These are phyloP conservation scores for Lipomyces oligophaga DNA, from an alignment of 805 yeast species.

Conservation along the genomic window DNA sequence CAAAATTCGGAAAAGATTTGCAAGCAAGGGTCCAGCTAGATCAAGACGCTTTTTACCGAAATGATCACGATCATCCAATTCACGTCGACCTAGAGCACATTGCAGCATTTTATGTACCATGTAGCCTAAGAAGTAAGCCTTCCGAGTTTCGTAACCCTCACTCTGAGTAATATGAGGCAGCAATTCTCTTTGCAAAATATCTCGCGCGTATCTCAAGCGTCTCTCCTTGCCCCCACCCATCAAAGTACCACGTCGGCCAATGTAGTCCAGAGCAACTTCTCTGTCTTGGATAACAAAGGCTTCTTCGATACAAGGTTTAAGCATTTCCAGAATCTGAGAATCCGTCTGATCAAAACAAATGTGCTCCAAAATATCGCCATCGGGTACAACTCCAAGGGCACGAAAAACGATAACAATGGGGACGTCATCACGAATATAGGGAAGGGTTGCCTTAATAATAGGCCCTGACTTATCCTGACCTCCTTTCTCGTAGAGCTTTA, in stretches of 20 bases:
- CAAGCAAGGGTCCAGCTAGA: constrained; percentile 96
- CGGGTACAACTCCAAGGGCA: constrained; percentile 97
- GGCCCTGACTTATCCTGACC: constrained; percentile 62
- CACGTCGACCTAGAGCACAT: constrained; percentile 95
- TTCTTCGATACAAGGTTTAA: constrained; percentile 98
- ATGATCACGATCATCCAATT: constrained; percentile 98
- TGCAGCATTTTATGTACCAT: constrained; percentile 93
- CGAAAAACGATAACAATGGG: constrained; percentile 96
- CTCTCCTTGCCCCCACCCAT: constrained; percentile 94
- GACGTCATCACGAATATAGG: constrained; percentile 92
- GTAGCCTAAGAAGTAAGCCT: constrained; percentile 95
- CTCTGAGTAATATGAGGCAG: constrained; percentile 96
- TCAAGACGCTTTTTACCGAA: constrained; percentile 98
- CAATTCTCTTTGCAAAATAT: constrained; percentile 91
- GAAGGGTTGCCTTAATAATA: constrained; percentile 92
- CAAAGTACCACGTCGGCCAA: constrained; percentile 97
- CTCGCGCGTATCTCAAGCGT: constrained; percentile 97
- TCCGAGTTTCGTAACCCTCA: constrained; percentile 94
- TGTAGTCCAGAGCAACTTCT: constrained; percentile 95
- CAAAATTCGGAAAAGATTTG: constrained; percentile 88
- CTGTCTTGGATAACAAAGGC: constrained; percentile 97
- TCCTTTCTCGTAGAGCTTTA: constrained; percentile 81
- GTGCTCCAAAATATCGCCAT: constrained; percentile 97
- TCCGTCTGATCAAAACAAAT: constrained; percentile 96
- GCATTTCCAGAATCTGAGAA: constrained; percentile 99